Conservation (phyloP, 23 red algal species). For the Cyanidioschyzon merolae region DNA sequence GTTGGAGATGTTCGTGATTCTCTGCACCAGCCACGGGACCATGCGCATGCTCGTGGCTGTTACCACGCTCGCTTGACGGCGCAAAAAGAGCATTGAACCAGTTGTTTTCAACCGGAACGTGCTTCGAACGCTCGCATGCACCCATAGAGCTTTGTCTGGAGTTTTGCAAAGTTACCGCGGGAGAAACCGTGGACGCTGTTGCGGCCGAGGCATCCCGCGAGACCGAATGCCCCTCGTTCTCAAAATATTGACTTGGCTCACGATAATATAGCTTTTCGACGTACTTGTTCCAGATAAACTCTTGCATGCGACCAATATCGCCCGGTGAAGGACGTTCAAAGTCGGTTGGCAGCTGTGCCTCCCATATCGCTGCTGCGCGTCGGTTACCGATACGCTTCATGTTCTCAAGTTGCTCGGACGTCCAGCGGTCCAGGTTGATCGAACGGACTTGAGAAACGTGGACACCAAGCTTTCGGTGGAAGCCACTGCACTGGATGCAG, state of each 20-base stretch:
- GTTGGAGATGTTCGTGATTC: neutral
- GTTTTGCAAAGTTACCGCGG: too few species aligned
- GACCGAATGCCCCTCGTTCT: too few species aligned
- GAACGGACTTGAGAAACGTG: constrained; percentile 87
- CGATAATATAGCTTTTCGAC: constrained; percentile 40
- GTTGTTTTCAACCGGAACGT: neutral
- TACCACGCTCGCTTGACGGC: neutral
- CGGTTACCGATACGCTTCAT: constrained; percentile 67
- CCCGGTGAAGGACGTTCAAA: constrained; percentile 52
- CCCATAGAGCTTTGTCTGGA: too few species aligned
- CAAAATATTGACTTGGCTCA: neutral
- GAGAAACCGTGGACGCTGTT: too few species aligned
- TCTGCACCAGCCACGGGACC: neutral
- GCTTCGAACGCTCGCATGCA: too few species aligned
- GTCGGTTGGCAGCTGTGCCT: constrained; percentile 55
- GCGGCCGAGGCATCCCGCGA: too few species aligned
- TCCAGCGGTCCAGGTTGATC: constrained; percentile 84
- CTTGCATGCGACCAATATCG: constrained; percentile 51
- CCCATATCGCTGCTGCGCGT: constrained; percentile 41
- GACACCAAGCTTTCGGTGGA: constrained; percentile 75
- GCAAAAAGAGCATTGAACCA: neutral
- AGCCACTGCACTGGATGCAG: constrained; percentile 70
- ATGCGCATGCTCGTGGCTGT: neutral
- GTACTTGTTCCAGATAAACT: constrained; percentile 91
- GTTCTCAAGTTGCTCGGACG: constrained; percentile 46